Evolutionary conservation across 352 stramenopile species (phyloP).

Genomic region (Globisporangium irregulare): DNA sequence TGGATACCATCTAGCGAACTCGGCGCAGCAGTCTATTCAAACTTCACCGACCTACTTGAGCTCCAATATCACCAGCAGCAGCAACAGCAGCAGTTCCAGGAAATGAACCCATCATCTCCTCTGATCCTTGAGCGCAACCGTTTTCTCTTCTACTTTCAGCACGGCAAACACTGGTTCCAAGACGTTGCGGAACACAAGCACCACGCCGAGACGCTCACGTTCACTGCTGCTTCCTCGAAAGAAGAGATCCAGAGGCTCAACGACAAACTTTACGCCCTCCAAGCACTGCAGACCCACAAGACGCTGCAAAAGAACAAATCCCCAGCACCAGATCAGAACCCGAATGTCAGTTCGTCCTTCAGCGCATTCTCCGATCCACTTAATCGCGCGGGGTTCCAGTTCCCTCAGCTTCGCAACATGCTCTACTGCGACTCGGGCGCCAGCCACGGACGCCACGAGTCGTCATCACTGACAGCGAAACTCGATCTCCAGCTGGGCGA

Average conservation of each 20-base stretch:
- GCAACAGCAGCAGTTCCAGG: background rate
- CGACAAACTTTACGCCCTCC: constrained; percentile 44
- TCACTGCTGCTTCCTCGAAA: constrained; percentile 21
- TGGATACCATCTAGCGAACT: constrained; percentile 22
- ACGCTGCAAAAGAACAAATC: constrained; percentile 17
- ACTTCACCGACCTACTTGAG: constrained; percentile 28
- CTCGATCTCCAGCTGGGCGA: constrained; percentile 31
- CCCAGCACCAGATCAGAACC: background rate
- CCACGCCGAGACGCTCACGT: constrained; percentile 20
- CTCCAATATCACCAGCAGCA: constrained; percentile 10
- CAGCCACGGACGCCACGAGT: too few species aligned
- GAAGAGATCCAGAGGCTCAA: constrained; percentile 36
- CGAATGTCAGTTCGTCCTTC: background rate
- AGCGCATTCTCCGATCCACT: constrained; percentile 1
- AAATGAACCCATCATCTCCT: background rate
- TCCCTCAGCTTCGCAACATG: constrained; percentile 27
- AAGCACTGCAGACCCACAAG: constrained; percentile 22
- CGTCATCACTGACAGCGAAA: background rate
- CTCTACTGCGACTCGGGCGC: constrained; percentile 19
- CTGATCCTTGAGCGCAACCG: constrained; percentile 13
- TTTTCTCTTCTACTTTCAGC: constrained; percentile 47
- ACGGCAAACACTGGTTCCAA: constrained; percentile 47
- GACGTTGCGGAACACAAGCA: constrained; percentile 29
- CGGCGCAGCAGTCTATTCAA: constrained; percentile 37
- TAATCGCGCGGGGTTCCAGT: constrained; percentile 6